Percentiles rank a stretch among this genome's conserved stretches.
phyloP scores from a whole-genome alignment of 148 eudicot genomes.

The Nyssa sinensis region DNA sequence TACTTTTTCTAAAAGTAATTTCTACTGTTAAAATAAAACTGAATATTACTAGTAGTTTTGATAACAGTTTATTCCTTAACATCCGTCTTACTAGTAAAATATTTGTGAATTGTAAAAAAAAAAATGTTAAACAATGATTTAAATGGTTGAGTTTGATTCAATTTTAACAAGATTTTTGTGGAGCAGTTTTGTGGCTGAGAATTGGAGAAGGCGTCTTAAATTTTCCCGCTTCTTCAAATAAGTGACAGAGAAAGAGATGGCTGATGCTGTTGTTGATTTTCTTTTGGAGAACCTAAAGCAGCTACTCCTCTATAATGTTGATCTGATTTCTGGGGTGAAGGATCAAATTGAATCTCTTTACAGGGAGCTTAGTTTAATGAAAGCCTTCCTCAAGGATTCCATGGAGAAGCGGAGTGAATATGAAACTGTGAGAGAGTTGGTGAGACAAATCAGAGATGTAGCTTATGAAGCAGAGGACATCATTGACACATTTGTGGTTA shows the following conservation, averaged over 20 bases:
- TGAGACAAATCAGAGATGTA: constrained; percentile 23
- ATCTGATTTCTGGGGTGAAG: constrained; percentile 16
- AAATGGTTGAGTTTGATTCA: background rate
- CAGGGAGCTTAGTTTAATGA: constrained; percentile 25
- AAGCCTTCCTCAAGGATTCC: constrained; percentile 29
- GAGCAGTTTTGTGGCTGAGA: background rate
- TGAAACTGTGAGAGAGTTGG: constrained; percentile 13
- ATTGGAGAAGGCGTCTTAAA: background rate
- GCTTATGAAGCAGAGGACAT: constrained; percentile 36
- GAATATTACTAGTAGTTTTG: no score
- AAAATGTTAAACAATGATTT: background rate
- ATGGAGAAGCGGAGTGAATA: constrained; percentile 19
- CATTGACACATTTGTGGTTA: constrained; percentile 27
- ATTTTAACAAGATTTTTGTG: no score
- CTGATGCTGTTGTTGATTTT: constrained; percentile 31
- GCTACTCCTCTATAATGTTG: constrained; percentile 15
- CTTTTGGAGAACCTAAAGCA: constrained; percentile 30
- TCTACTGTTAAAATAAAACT: no score
- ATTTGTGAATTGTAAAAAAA: background rate
- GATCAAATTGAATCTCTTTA: constrained; percentile 20
- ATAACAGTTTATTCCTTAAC: background rate
- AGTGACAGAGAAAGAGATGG: constrained; percentile 22
- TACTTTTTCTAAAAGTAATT: no score
- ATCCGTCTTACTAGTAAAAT: no score
- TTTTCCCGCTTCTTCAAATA: background rate